These are phyloP conservation scores for Colletotrichum falcatum DNA, from an alignment of 2,329 filamentous ascomycete species.

Conservation along the genomic window DNA sequence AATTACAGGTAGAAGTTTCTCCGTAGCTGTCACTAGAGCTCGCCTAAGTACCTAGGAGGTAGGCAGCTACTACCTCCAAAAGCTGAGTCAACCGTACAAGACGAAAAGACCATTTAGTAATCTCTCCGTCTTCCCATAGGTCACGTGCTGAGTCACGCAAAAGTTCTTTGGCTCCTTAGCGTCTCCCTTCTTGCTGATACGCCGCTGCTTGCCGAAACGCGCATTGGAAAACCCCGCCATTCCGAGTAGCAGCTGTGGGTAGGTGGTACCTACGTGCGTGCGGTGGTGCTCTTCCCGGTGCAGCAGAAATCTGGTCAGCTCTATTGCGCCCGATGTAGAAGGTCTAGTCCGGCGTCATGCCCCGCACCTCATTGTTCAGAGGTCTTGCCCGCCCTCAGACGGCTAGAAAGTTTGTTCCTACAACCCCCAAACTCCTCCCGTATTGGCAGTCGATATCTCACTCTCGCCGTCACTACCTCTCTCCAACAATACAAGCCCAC, in stretches of 20 bases:
- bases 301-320: conserved; percentile 40
- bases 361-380: conserved; percentile 57
- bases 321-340: conserved; percentile 41
- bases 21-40: not conserved
- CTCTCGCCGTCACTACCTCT: conserved; percentile 60
- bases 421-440: conserved; percentile 36
- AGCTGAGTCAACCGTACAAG: conserved; percentile 16
- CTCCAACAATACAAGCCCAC: conserved; percentile 64
- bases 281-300: conserved; percentile 24
- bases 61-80: too few relatives aligned
- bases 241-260: conserved; percentile 31
- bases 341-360: conserved; percentile 52
- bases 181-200: conserved; percentile 36
- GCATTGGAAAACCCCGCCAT: conserved; percentile 39
- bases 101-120: too few relatives aligned
- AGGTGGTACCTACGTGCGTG: too few relatives aligned
- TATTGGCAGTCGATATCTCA: conserved; percentile 33
- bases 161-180: conserved; percentile 27
- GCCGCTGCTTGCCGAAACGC: conserved; percentile 37
- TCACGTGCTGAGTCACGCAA: conserved; percentile 35
- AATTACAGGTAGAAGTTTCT: conserved; percentile 8
- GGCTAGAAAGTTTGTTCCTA: conserved; percentile 31
- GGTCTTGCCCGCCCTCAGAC: conserved; percentile 36
- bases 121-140: accelerated
- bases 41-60: too few relatives aligned